These are phyloP conservation scores for Erythrobasidium hasegawianum DNA, from an alignment of 1,284 basidiomycete genomes.

Conservation along the genomic window DNA sequence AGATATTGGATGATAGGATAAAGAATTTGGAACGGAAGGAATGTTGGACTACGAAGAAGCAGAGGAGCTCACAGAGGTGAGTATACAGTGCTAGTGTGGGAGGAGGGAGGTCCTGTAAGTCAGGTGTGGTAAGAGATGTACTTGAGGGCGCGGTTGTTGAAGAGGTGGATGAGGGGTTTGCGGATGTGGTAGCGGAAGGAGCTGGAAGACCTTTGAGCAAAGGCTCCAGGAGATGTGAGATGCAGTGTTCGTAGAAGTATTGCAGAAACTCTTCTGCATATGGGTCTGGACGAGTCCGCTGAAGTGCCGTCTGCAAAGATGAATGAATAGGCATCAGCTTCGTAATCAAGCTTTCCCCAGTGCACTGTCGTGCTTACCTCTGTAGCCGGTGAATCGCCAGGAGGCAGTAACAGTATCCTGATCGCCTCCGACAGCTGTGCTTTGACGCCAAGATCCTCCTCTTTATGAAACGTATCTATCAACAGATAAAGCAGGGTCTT, in stretches of 20 bases:
- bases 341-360: neutral
- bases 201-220: slow-evolving; percentile 53
- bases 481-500: slow-evolving; percentile 68
- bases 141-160: neutral
- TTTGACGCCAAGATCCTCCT: slow-evolving; percentile 80
- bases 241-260: slow-evolving; percentile 79
- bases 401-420: slow-evolving; percentile 71
- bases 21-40: slow-evolving; percentile 72
- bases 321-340: neutral
- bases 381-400: slow-evolving; percentile 44
- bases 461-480: slow-evolving; percentile 70
- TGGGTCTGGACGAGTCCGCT: slow-evolving; percentile 56
- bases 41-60: slow-evolving; percentile 82
- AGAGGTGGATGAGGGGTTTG: neutral
- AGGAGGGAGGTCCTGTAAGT: slow-evolving; percentile 23
- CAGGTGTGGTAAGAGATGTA: neutral
- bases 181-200: neutral
- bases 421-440: slow-evolving; percentile 88
- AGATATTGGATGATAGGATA: slow-evolving; percentile 72
- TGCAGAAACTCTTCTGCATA: slow-evolving; percentile 81
- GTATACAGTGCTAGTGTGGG: slow-evolving; percentile 44
- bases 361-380: slow-evolving; percentile 47
- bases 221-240: slow-evolving; percentile 71
- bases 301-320: slow-evolving; percentile 33
- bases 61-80: slow-evolving; percentile 73